Base-by-base conservation (phyloP, 768 basidiomycete species). In the Pulveroboletus ravenelii region DNA sequence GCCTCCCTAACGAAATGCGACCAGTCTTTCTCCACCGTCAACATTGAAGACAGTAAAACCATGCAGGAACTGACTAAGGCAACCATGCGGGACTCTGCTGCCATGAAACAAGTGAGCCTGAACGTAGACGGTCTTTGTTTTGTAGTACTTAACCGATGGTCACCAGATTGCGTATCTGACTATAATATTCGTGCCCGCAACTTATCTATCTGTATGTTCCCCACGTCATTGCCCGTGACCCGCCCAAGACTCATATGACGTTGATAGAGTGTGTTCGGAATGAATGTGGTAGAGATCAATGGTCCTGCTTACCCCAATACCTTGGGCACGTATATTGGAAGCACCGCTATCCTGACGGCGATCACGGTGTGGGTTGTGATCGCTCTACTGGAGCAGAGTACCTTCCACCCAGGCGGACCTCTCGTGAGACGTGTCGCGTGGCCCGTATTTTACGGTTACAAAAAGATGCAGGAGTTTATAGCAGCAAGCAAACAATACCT, bases 21-120 rank as follows among this genome's bases (percentile, higher is more conserved):
- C 8, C 47, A 82, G 82, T 82, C 79, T 2, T 84, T 81, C 59
- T 78, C 78, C 48, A 77, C 72, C 13, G 78, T 83, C 36, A 82
- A 80, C 54, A 80, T 82, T 18, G 69, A 67, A n/a, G 82, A 84
- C 55, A 81, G 77, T 60, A 70, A 62, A 53, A 71, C 67, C 20
- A 81, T 81, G 76, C 66, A 75, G 46, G 51, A 67, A 13, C 72
- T 84, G 68, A 82, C 81, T 6, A 67, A 70, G 58, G 72, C 73
- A 10, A 64, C 76, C 6, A 55, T 75, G 35, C 61, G 65, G 43
- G 75, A 74, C 54, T 78, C 76, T 61, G 54, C 70, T 3, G 68
- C 68, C 23, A 67, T 72, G 69, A 71, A 71, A 48, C 64, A 66
- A 48, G 61, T 64, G 38, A 45, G 56, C 6, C 31, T 23, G 27